Evolutionary conservation across 768 basidiomycete genomes (phyloP), one percentile per base, ranked within the genome.

Genomic region (Mycena galericulata): DNA sequence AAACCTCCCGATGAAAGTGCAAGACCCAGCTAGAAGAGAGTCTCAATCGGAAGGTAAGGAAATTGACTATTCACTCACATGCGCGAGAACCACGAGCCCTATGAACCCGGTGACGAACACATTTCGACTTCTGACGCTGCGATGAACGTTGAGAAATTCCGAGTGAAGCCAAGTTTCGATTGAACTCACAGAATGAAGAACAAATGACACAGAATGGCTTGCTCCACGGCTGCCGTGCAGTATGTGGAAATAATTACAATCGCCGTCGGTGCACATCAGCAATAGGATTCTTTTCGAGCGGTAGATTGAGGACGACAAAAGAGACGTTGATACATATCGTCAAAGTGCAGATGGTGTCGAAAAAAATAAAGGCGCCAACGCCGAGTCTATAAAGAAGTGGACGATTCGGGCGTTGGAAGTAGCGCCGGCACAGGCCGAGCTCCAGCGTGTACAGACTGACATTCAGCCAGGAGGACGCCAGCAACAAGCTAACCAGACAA

Each of bases 91-190:
- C 24, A 65, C 34, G 27, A 57, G 11, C 15, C 18, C 36, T n/a
- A 65, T 10, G 30, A 49, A 22, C 15, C 20, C 27, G 20, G 20
- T 65, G 27, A 65, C 30, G 20, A 65, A 14, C 6, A 18, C 24
- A 26, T 65, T 65, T n/a, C n/a, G n/a, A n/a, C n/a, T n/a, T 27
- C n/a, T 65, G 11, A 55, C 49, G 20, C 63, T 65, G 27, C 22
- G 27, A 14, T 29, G 18, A 7, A 11, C 17, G n/a, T n/a, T n/a
- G n/a, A n/a, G n/a, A 56, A 40, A 22, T 26, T 15, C 20, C 27
- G 14, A 15, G 18, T 36, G 8, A 6, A 36, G 34, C 34, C 14
- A 14, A 20, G n/a, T n/a, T 24, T n/a, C 26, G 8, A 24, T 40
- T 24, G 15, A 20, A 65, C 54, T 55, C 46, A 65, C 63, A 65